Evolutionary conservation across 768 basidiomycete genomes (phyloP).

Genomic region (Leccinum fibrillosum): DNA sequence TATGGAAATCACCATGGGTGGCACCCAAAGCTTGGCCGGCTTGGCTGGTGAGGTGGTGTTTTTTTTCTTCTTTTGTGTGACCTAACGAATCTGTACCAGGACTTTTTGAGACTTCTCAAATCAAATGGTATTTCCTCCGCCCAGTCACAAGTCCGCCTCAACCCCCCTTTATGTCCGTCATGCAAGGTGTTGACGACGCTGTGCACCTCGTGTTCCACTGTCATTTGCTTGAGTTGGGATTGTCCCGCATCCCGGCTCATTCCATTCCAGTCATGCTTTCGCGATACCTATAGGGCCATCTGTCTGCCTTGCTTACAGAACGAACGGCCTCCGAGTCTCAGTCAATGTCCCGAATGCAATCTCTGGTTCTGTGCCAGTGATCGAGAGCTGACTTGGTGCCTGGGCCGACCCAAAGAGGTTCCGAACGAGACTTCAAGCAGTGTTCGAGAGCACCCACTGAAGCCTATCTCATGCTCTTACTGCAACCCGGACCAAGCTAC

Average conservation of each 20-base stretch:
- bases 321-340: not conserved
- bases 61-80: too few species aligned
- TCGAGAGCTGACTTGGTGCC: constrained; percentile 21
- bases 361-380: constrained; percentile 15
- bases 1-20: too few species aligned
- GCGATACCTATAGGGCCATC: constrained; percentile 2
- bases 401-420: constrained; percentile 14
- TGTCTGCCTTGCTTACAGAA: constrained; percentile 12
- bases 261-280: constrained; percentile 17
- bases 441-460: too few species aligned
- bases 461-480: not conserved
- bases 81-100: constrained; percentile 1
- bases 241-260: constrained; percentile 15
- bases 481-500: constrained; percentile 3
- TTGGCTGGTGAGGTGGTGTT: too few species aligned
- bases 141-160: not conserved
- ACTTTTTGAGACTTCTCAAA: constrained; percentile 17
- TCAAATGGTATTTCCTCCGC: constrained; percentile 1
- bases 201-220: constrained; percentile 12
- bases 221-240: constrained; percentile 18
- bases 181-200: constrained; percentile 5
- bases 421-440: too few species aligned
- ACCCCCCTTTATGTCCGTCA: constrained; percentile 9
- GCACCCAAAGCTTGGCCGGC: too few species aligned
- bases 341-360: constrained; percentile 19